Base-by-base conservation (phyloP, 140 eudicot genomes). In the Flaveria floridana region DNA sequence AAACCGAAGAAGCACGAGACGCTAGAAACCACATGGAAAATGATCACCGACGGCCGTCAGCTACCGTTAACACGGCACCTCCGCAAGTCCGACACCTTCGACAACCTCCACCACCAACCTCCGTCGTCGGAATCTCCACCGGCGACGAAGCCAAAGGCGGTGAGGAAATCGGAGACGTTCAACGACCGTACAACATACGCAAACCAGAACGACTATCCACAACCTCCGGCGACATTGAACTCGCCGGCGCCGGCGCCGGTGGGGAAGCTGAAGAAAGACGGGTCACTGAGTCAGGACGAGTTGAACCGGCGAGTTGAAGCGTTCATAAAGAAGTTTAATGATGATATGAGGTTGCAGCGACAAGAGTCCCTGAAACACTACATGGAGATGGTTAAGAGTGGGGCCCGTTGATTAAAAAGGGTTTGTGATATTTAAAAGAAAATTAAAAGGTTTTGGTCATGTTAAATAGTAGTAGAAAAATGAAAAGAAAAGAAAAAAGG, bases 331-430 rank as follows among this genome's bases (percentile, higher is more conserved):
- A 92, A 92, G 82, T 82, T 92, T 61, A 92, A 89, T 28, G 95
- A 92, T 74, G 97, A 92, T 2, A 92, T 92, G 97, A 84, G 88
- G 83, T 47, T 92, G 91, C 96, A 92, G 78, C 75, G 98, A 76
- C 95, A 89, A 48, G 85, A 87, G 78, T 92, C 98, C 12, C 23
- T 92, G 68, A 76, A 89, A 25, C 87, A 85, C 71, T 89, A 85
- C 79, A 81, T 28, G 89, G 91, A 86, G 78, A 89, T 82, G 96
- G 82, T 92, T 1, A 89, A 83, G 52, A 87, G 88, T 50, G 91
- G 88, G 59, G 75, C 82, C 53, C 91, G 80, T 10, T 79, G 59
- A 48, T 55, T 20, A 75, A 79, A 73, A 55, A 56, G 21, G 23
- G 19, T 37, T 71, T 79, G 72, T 79, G 62, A 37, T 63, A 7